phyloP scores from a whole-genome alignment of 768 basidiomycete species.

The Butyriboletus loyo region DNA sequence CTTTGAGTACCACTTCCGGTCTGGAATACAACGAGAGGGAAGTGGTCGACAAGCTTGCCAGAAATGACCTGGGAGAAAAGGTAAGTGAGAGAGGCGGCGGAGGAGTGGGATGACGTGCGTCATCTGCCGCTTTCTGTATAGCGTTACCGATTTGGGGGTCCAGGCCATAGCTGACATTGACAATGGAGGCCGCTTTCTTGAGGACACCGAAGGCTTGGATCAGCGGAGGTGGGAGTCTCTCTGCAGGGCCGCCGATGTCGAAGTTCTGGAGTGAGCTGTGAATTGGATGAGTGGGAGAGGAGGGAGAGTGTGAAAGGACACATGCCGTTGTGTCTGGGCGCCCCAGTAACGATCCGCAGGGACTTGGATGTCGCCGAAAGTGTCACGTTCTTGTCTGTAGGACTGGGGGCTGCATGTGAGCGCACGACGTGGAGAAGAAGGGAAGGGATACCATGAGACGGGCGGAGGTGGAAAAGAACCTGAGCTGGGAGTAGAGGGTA shows the following conservation, averaged over 20 bases:
- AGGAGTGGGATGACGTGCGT: constrained; percentile 47
- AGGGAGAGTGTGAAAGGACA: neutral
- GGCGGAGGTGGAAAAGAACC: constrained; percentile 31
- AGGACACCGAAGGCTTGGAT: constrained; percentile 97
- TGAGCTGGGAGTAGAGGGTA: neutral
- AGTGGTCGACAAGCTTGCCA: constrained; percentile 91
- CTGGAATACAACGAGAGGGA: constrained; percentile 98
- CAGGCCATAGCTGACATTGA: constrained; percentile 88
- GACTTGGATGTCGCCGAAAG: constrained; percentile 93
- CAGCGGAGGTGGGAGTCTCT: constrained; percentile 90
- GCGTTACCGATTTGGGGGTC: constrained; percentile 84
- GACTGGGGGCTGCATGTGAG: constrained; percentile 37
- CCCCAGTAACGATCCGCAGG: constrained; percentile 93
- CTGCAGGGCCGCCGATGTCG: constrained; percentile 93
- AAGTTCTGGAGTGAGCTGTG: constrained; percentile 91
- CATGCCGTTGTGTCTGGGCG: constrained; percentile 92
- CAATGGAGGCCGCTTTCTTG: constrained; percentile 93
- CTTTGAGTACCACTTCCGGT: constrained; percentile 98
- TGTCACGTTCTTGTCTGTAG: constrained; percentile 84
- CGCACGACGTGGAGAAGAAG: neutral
- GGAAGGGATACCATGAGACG: constrained; percentile 34
- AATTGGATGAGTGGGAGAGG: constrained; percentile 9
- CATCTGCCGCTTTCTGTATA: constrained; percentile 92
- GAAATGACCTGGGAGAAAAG: constrained; percentile 74
- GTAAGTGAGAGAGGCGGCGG: constrained; percentile 1